Evolutionary conservation across 1,139 yeast species (phyloP).

Genomic region (Diutina ranongensis): DNA sequence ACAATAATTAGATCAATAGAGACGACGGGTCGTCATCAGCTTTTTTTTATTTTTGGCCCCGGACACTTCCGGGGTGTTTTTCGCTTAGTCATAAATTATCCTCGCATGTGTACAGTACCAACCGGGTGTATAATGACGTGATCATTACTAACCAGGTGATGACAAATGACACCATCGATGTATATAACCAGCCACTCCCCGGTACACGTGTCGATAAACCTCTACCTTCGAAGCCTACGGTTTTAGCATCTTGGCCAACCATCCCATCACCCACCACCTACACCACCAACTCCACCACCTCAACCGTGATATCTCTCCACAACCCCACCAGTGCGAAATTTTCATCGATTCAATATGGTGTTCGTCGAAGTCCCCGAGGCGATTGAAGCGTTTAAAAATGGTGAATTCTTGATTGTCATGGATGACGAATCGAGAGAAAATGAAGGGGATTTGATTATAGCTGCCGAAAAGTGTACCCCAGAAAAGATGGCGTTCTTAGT

Average conservation of each 20-base stretch:
- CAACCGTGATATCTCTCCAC: not conserved
- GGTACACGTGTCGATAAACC: too few relatives aligned
- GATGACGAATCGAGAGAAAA: constrained; percentile 95
- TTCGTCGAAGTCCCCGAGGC: constrained; percentile 65
- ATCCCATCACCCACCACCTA: too few relatives aligned
- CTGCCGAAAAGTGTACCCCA: constrained; percentile 72
- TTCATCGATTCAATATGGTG: constrained; percentile 5
- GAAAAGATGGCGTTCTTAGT: constrained; percentile 93
- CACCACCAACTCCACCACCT: not conserved
- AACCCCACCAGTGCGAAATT: constrained; percentile 2
- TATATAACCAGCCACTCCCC: too few relatives aligned
- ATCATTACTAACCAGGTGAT: not conserved
- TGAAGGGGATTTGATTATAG: constrained; percentile 92
- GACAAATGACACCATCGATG: too few relatives aligned
- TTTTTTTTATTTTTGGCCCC: too few relatives aligned
- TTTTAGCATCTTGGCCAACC: too few relatives aligned
- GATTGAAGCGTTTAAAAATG: constrained; percentile 64
- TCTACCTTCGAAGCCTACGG: too few relatives aligned
- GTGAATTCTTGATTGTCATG: constrained; percentile 87
- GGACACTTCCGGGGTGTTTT: too few relatives aligned
- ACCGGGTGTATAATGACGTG: not conserved
- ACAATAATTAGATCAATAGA: too few relatives aligned
- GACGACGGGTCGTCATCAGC: too few relatives aligned
- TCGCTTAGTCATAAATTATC: too few relatives aligned
- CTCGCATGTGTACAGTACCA: too few relatives aligned